A percentile compares a stretch with the other conserved stretches of the same genome.
phyloP scores from a whole-genome alignment of 1,139 yeast species.

The Barnettozyma hawaiiensis region DNA sequence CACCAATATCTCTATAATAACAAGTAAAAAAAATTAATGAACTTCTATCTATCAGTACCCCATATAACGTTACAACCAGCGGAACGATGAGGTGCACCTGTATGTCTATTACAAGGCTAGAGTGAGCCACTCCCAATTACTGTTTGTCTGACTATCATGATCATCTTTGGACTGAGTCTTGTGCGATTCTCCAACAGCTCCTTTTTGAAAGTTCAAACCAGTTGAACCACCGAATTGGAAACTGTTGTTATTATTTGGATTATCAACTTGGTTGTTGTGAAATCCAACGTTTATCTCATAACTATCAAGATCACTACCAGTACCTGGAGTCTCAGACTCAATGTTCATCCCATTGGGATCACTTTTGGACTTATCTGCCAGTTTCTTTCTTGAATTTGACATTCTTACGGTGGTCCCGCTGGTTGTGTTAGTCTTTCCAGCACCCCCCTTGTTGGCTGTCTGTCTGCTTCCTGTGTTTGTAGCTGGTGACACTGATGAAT shows the following conservation, averaged over 20 bases:
- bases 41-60: background rate
- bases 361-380: constrained; percentile 1
- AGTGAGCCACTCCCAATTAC: constrained; percentile 27
- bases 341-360: background rate
- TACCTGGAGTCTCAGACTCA: constrained; percentile 6
- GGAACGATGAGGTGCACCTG: background rate
- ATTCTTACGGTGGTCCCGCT: background rate
- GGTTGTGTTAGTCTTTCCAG: background rate
- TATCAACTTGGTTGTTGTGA: background rate
- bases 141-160: constrained; percentile 15
- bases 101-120: constrained; percentile 18
- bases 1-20: background rate
- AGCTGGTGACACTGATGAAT: constrained; percentile 2
- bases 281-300: constrained; percentile 3
- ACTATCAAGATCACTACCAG: constrained; percentile 3
- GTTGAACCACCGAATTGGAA: constrained; percentile 11
- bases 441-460: background rate
- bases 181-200: constrained; percentile 1
- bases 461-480: background rate
- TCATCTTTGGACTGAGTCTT: constrained; percentile 8
- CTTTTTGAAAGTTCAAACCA: constrained; percentile 7
- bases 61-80: constrained; percentile 4
- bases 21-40: background rate
- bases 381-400: constrained; percentile 3
- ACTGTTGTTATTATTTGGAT: constrained; percentile 1